phyloP scores from a whole-genome alignment of 768 basidiomycete species.

The Leccinum olivaceopallidum region DNA sequence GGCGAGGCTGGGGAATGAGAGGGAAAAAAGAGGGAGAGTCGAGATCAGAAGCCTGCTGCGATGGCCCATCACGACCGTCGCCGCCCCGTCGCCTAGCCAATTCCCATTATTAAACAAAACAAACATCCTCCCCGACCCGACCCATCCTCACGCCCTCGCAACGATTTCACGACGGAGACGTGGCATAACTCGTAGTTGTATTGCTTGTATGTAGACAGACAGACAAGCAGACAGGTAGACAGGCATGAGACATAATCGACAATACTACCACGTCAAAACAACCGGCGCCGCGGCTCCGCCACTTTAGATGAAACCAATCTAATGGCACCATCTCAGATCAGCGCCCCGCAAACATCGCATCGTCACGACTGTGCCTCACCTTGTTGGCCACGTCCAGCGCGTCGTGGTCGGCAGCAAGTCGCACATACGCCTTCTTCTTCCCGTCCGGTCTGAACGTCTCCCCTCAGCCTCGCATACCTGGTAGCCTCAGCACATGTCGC shows the following conservation, averaged over 20 bases:
- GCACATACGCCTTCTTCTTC: slow-evolving; percentile 99
- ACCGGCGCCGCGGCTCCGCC: neutral
- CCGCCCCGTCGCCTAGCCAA: neutral
- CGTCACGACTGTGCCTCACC: slow-evolving; percentile 43
- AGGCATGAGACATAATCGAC: neutral
- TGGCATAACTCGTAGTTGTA: slow-evolving; percentile 13
- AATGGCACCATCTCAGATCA: slow-evolving; percentile 2
- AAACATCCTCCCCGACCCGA: neutral
- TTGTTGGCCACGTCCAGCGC: slow-evolving; percentile 98
- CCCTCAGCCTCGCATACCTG: slow-evolving; percentile 1
- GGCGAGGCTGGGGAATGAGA: neutral
- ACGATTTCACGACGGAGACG: neutral
- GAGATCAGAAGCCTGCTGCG: neutral
- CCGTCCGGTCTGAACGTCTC: slow-evolving; percentile 78
- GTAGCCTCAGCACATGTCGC: neutral
- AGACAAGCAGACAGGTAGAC: neutral
- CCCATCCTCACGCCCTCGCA: neutral
- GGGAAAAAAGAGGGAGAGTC: neutral
- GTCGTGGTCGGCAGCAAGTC: slow-evolving; percentile 93
- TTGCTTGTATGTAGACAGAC: neutral
- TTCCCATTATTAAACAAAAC: neutral
- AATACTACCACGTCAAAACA: neutral
- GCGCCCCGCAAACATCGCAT: neutral
- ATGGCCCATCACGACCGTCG: neutral
- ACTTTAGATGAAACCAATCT: slow-evolving; percentile 90